Evolutionary conservation across 164 flowering plant genomes (phyloP).

Genomic region (Stephania cephalantha): DNA sequence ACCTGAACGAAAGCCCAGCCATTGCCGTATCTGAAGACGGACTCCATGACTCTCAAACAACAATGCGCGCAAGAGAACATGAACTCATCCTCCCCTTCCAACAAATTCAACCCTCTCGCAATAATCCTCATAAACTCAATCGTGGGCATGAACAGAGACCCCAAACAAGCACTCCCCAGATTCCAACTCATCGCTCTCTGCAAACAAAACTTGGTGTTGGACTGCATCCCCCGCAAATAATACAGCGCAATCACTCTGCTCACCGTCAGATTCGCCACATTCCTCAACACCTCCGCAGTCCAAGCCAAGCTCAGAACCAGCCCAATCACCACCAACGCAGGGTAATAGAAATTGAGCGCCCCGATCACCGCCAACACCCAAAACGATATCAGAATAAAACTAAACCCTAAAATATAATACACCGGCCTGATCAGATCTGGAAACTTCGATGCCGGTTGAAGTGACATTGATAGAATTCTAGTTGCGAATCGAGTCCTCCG

Average conservation of each 20-base stretch:
- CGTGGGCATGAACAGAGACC: slow-evolving; percentile 73
- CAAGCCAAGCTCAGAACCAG: slow-evolving; percentile 70
- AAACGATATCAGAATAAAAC: slow-evolving; percentile 72
- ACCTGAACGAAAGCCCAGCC: slow-evolving; percentile 98
- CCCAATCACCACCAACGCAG: slow-evolving; percentile 50
- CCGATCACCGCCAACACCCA: slow-evolving; percentile 85
- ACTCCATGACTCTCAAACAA: slow-evolving; percentile 72
- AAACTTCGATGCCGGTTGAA: slow-evolving; percentile 64
- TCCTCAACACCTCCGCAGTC: slow-evolving; percentile 86
- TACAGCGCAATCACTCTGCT: slow-evolving; percentile 72
- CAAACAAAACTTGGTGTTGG: slow-evolving; percentile 62
- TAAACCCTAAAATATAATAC: slow-evolving; percentile 63
- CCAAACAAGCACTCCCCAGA: slow-evolving; percentile 87
- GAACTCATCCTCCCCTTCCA: slow-evolving; percentile 94
- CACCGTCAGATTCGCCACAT: slow-evolving; percentile 67
- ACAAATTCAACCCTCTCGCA: slow-evolving; percentile 68
- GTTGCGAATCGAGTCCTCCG: slow-evolving; percentile 48
- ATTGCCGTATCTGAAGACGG: slow-evolving; percentile 70
- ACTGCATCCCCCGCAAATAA: slow-evolving; percentile 88
- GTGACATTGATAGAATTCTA: slow-evolving; percentile 42
- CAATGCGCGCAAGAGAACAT: slow-evolving; percentile 97
- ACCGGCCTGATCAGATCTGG: slow-evolving; percentile 59
- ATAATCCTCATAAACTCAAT: slow-evolving; percentile 77
- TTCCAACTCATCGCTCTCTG: slow-evolving; percentile 70
- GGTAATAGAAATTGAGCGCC: slow-evolving; percentile 59